Base-by-base conservation (phyloP, 495 filamentous ascomycete genomes). In the Friedmanniomyces simplex region DNA sequence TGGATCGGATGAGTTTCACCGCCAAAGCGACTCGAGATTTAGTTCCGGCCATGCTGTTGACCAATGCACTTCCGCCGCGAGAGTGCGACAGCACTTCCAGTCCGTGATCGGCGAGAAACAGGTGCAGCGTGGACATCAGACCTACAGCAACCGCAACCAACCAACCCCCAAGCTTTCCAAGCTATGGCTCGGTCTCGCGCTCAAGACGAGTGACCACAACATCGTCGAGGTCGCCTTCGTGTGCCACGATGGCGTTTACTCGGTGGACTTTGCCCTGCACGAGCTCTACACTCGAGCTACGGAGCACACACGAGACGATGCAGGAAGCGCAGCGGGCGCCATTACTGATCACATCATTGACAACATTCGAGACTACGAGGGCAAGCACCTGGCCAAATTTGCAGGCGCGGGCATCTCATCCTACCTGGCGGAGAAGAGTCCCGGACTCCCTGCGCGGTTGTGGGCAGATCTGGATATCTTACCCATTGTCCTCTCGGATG, bases 381-480 rank as follows among this genome's bases (percentile, higher is more conserved):
- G 66, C 37, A 49, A 61, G 50, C 67, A 73, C 52, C 26, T 61
- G 7, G 68, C 59, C 55, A 71, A 71, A 56, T 72, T 68, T 54
- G 26, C 68, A 13, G 68, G 68, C 4, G 65, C 76, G 28, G 84
- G 84, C 25, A 63, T 83, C 25, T 85, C 77, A 25, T 73, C 63
- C 25, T 73, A 67, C 18, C 67, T 76, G 68, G 73, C 71, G 63
- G 65, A 74, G 26, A 68, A 78, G 50, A 77, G 77, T 60, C 83
- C 87, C 0, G 68, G 63, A 5, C 75, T 93, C 6, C 83, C 81
- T 49, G 84, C 86, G 0, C 79, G 81, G 14, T 76, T 95, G 0
- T 95, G 88, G 88, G 66, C 79, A 10, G 83, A 90, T 49, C 72
- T 90, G n/a, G 89, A 95, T 66, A 82, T 90, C 39, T 77, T 91